Evolutionary conservation across 805 yeast species (phyloP).

Genomic region (Saccharomyces jurei): DNA sequence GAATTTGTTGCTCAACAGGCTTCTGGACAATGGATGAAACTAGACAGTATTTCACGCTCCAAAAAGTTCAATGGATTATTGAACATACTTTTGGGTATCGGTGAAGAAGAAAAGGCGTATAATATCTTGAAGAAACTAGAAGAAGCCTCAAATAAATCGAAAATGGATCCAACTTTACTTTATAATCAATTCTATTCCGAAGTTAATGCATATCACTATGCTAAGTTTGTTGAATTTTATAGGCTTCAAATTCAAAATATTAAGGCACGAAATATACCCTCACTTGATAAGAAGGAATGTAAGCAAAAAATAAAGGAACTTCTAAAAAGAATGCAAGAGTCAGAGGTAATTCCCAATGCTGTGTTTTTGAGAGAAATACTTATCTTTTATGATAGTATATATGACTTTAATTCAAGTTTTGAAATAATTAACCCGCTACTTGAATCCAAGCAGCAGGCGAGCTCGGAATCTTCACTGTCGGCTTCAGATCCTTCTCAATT

Average conservation of each 20-base stretch:
- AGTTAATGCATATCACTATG: slow-evolving; percentile 36
- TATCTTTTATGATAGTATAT: slow-evolving; percentile 24
- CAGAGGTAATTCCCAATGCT: slow-evolving; percentile 29
- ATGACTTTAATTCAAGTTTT: slow-evolving; percentile 28
- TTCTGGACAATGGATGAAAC: slow-evolving; percentile 5
- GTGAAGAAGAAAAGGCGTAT: slow-evolving; percentile 26
- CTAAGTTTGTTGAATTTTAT: slow-evolving; percentile 33
- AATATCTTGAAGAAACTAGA: slow-evolving; percentile 31
- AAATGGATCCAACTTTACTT: slow-evolving; percentile 2
- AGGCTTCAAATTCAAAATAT: slow-evolving; percentile 10
- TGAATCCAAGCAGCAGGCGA: slow-evolving; percentile 10
- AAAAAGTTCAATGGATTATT: slow-evolving; percentile 23
- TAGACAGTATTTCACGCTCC: slow-evolving; percentile 9
- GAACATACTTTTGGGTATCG: slow-evolving; percentile 17
- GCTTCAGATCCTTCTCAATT: background rate
- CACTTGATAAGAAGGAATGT: slow-evolving; percentile 5
- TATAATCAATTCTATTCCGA: slow-evolving; percentile 28
- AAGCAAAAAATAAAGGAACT: slow-evolving; percentile 23
- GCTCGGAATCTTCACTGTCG: slow-evolving; percentile 5
- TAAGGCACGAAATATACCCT: background rate
- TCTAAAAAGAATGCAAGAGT: slow-evolving; percentile 26
- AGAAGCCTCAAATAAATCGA: slow-evolving; percentile 10
- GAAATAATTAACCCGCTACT: slow-evolving; percentile 29
- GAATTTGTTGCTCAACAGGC: slow-evolving; percentile 9
- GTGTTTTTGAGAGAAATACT: slow-evolving; percentile 34